Evolutionary conservation across 1,139 yeast genomes (phyloP).

Genomic region (Dujonia santamariae): DNA sequence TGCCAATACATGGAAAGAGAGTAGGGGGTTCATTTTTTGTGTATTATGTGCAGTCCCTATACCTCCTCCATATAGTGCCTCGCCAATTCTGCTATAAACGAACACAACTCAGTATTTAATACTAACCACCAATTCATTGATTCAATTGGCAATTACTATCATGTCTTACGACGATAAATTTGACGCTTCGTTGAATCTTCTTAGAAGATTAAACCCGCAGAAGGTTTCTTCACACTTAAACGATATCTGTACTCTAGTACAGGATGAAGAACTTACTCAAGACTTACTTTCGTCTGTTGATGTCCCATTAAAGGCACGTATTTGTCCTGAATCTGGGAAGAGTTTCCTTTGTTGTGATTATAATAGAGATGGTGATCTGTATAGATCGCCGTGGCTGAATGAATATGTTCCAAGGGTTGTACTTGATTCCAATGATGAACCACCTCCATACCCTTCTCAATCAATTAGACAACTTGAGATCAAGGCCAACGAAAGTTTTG

Average conservation of each 20-base stretch:
- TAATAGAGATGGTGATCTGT: slow-evolving; percentile 91
- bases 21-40: too few relatives aligned
- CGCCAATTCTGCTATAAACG: too few relatives aligned
- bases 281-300: slow-evolving; percentile 87
- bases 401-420: slow-evolving; percentile 56
- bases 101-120: not conserved
- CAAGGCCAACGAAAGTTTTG: slow-evolving; percentile 87
- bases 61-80: too few relatives aligned
- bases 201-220: slow-evolving; percentile 83
- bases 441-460: slow-evolving; percentile 71
- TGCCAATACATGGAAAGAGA: too few relatives aligned
- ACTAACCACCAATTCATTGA: not conserved
- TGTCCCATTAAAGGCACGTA: slow-evolving; percentile 65
- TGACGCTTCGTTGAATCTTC: slow-evolving; percentile 85
- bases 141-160: not conserved
- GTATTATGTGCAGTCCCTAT: too few relatives aligned
- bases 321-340: slow-evolving; percentile 61
- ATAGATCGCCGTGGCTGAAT: slow-evolving; percentile 90
- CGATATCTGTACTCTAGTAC: slow-evolving; percentile 64
- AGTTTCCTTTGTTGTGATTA: slow-evolving; percentile 86
- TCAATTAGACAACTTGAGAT: slow-evolving; percentile 71
- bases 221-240: slow-evolving; percentile 60
- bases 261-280: slow-evolving; percentile 63
- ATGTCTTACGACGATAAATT: slow-evolving; percentile 55
- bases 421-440: slow-evolving; percentile 33